Percentiles rank a stretch among this genome's conserved stretches.
Evolutionary conservation across 148 eudicot species (phyloP).

Genomic region (Amaranthus cruentus): DNA sequence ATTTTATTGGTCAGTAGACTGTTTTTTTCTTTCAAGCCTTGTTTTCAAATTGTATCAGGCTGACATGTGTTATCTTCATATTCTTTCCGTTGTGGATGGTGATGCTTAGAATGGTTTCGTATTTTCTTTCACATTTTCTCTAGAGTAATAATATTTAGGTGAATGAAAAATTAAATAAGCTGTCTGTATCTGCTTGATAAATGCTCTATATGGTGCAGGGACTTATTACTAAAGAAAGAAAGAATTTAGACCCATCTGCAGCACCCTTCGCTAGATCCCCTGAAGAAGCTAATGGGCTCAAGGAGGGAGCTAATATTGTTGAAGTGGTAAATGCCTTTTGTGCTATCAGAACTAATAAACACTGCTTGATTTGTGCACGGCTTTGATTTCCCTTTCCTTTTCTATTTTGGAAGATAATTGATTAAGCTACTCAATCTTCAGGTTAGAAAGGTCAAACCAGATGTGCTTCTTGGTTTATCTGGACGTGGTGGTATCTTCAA

Average conservation of each 20-base stretch:
- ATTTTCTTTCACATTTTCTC: neutral
- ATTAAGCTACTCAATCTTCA: slow-evolving; percentile 27
- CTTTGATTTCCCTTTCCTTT: slow-evolving; percentile 6
- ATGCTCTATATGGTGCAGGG: slow-evolving; percentile 50
- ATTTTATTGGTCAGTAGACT: too few relatives aligned
- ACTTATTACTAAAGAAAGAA: slow-evolving; percentile 74
- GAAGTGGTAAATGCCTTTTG: slow-evolving; percentile 66
- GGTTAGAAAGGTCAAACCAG: slow-evolving; percentile 94
- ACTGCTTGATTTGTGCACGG: neutral
- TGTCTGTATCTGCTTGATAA: slow-evolving; percentile 8
- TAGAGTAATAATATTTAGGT: neutral
- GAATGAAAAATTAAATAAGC: neutral
- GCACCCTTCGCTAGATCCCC: slow-evolving; percentile 74
- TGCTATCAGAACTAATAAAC: slow-evolving; percentile 1
- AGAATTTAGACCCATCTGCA: slow-evolving; percentile 69
- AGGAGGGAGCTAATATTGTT: slow-evolving; percentile 75
- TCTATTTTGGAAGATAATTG: slow-evolving; percentile 1
- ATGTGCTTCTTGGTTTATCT: slow-evolving; percentile 96
- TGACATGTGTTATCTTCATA: neutral
- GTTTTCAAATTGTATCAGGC: neutral
- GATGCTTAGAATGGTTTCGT: neutral
- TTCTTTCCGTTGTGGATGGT: neutral
- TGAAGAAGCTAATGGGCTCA: slow-evolving; percentile 52
- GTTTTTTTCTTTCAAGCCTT: too few relatives aligned
- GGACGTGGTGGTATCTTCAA: slow-evolving; percentile 94